Evolutionary conservation across 495 filamentous ascomycete species (phyloP), one percentile per base, ranked within the genome.

Genomic region (Hypoxylon lienhwacheense): DNA sequence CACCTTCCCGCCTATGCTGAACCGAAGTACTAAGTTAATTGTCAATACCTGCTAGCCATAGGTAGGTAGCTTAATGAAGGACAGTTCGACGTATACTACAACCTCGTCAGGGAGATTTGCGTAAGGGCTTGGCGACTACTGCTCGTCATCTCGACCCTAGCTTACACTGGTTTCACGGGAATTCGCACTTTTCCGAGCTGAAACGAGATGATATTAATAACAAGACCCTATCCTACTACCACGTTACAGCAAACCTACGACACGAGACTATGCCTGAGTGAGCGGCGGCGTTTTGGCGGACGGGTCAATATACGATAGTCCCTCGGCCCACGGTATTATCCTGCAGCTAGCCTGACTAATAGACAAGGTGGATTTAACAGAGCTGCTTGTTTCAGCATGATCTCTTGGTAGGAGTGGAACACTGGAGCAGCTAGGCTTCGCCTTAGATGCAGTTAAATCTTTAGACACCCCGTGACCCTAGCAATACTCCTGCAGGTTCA

Each of bases 361-460:
- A 15, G 32, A 10, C 10, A 49, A 44, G 54, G 32, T 51, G 54
- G 54, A 52, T 51, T 40, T 16, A 34, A 51, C 29, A 24, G 22
- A 48, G 28, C 25, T 33, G 8, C 14, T 34, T 4, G 26, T 40
- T 43, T 45, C 34, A 24, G 29, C 3, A 24, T 34, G 25, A 35
- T 19, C 7, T 12, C 26, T 11, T 25, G 6, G 19, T 31, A 20
- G n/a, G n/a, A n/a, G n/a, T n/a, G n/a, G n/a, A n/a, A n/a, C n/a
- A n/a, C n/a, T n/a, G n/a, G n/a, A n/a, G n/a, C 32, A 48, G 36
- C 44, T 56, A 33, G 50, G 46, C 19, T 50, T 24, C 14, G 6
- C 8, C n/a, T 36, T 39, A 14, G 14, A 22, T 2, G 25, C 26
- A 39, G 11, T 12, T n/a, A 26, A 39, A 17, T 14, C 21, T 47